Percentiles rank a stretch among this genome's conserved stretches.
These are phyloP conservation scores for Dryas octopetala DNA, from an alignment of 306 rosid genomes.

Conservation along the genomic window DNA sequence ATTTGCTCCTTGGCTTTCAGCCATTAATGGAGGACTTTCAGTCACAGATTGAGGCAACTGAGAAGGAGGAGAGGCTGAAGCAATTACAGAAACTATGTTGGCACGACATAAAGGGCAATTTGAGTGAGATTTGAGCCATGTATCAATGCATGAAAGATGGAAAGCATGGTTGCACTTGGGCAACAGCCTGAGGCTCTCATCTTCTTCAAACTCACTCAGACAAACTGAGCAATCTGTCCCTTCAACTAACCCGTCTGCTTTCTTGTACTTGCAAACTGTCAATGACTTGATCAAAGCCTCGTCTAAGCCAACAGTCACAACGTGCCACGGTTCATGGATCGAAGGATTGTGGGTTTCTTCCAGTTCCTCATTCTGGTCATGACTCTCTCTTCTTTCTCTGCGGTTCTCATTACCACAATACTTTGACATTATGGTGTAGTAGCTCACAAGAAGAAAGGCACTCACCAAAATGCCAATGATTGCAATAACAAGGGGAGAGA, in stretches of 20 bases:
- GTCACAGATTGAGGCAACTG: conserved; percentile 16
- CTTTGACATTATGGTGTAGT: conserved; percentile 78
- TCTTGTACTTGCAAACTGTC: conserved; percentile 70
- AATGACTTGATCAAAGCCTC: conserved; percentile 76
- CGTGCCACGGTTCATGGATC: conserved; percentile 74
- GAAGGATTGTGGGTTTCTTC: conserved; percentile 56
- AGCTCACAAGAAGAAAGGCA: conserved; percentile 82
- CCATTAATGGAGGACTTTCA: conserved; percentile 30
- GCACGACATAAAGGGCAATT: conserved; percentile 94
- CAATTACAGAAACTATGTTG: conserved; percentile 39
- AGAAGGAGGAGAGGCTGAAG: conserved; percentile 28
- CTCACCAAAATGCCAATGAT: conserved; percentile 79
- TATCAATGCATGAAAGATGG: conserved; percentile 82
- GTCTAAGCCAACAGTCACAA: conserved; percentile 60
- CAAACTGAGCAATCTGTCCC: conserved; percentile 84
- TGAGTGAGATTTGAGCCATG: conserved; percentile 91
- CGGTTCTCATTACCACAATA: conserved; percentile 53
- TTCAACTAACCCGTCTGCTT: conserved; percentile 64
- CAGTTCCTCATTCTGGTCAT: conserved; percentile 34
- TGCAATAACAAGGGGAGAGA: conserved; percentile 87
- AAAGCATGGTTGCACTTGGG: conserved; percentile 94
- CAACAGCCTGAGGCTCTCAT: conserved; percentile 64
- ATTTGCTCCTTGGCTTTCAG: conserved; percentile 33
- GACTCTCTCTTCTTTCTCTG: conserved; percentile 22
- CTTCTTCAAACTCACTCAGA: conserved; percentile 82